phyloP scores from a whole-genome alignment of 2,329 filamentous ascomycete species.

The Aureobasidium sp. region DNA sequence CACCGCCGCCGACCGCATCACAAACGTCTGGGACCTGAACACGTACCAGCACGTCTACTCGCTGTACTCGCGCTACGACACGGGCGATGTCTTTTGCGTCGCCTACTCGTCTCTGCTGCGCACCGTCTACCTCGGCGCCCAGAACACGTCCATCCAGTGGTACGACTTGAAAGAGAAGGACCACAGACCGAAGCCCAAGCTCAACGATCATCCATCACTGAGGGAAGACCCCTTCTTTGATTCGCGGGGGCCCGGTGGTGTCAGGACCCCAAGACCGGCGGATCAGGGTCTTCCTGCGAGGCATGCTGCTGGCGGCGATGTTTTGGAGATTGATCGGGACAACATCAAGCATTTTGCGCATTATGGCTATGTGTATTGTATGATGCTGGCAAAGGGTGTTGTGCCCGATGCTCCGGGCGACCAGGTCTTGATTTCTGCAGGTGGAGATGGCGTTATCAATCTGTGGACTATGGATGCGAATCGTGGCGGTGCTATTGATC shows the following conservation, averaged over 20 bases:
- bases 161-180: constrained; percentile 61
- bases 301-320: constrained; percentile 49
- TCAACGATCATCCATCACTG: constrained; percentile 61
- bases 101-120: constrained; percentile 71
- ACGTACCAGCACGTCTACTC: constrained; percentile 73
- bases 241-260: constrained; percentile 74
- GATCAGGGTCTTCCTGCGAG: constrained; percentile 41
- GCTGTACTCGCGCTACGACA: constrained; percentile 87
- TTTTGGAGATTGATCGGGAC: constrained; percentile 71
- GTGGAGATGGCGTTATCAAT: constrained; percentile 89
- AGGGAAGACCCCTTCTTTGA: constrained; percentile 88
- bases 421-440: constrained; percentile 81
- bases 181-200: constrained; percentile 50
- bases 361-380: constrained; percentile 92
- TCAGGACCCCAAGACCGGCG: constrained; percentile 63
- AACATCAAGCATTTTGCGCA: constrained; percentile 86
- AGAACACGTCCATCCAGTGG: constrained; percentile 95
- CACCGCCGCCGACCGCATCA: constrained; percentile 83
- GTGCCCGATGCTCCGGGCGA: constrained; percentile 59
- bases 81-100: constrained; percentile 94
- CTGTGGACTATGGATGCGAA: constrained; percentile 70
- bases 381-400: constrained; percentile 72
- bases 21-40: constrained; percentile 84
- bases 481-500: constrained; percentile 53
- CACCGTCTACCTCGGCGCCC: constrained; percentile 82